Evolutionary conservation across 495 filamentous ascomycete genomes (phyloP), one percentile per base, ranked within the genome.

Genomic region (Pseudomonodictys pantanalensis): DNA sequence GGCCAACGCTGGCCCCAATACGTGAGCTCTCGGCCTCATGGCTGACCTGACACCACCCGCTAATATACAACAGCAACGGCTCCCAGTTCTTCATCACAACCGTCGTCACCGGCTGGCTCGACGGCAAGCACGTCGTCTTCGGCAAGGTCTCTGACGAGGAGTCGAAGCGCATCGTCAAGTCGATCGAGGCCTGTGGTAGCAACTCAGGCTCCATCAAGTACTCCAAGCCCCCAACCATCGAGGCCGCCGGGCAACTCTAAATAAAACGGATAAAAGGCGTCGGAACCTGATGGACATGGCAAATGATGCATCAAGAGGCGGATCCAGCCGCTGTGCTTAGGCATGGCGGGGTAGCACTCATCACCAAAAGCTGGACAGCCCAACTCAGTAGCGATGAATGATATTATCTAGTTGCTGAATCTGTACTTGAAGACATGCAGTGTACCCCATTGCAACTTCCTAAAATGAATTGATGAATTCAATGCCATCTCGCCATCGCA

Each of bases 1-100:
- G 88, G 88, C 88, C 68, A 92, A 92, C 71, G 86, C 87, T 56
- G 88, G 88, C 63, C 79, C 80, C 48, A 87, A 90, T 81, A 90
- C 86, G 83, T 87, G 80, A 78, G 83, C 41, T 57, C 11, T 15
- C 17, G 30, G 42, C 5, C 51, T 52, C 38, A 52, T 25, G 11
- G 20, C 22, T 2, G 48, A 6, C 32, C 33, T 42, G 1, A 17
- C 47, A 41, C 42, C 38, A 62, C 44, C 10, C 38, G 66, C 72
- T 64, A 64, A 73, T 58, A 55, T 43, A n/a, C 43, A 24, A 32
- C 66, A 87, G 84, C 72, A 89, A 88, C 78, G 85, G 86, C 69
- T 86, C 84, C 17, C 86, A 90, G 72, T 90, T 89, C 80, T 89
- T 76, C 70, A 55, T 76, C 68, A 76, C 74, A 47, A 76, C 74